These are phyloP conservation scores for Nakaseomyces delphensis DNA, from an alignment of 1,139 yeast species.

Conservation along the genomic window DNA sequence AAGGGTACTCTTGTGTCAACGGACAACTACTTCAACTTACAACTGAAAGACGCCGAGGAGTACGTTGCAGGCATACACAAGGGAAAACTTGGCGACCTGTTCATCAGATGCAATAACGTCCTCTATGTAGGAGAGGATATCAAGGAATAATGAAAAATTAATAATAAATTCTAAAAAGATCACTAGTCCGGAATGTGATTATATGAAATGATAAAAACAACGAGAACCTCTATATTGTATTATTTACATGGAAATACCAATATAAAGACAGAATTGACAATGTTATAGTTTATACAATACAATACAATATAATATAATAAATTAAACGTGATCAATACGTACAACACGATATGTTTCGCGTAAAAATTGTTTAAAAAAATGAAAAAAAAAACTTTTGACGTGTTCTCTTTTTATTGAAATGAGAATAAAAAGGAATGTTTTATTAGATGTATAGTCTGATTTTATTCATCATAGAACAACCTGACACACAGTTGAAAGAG, in stretches of 20 bases:
- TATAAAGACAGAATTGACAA: no score
- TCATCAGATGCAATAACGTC: conserved; percentile 78
- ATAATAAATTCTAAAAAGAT: neutral
- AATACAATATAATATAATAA: neutral
- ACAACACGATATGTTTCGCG: neutral
- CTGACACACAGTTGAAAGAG: neutral
- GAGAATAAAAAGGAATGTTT: neutral
- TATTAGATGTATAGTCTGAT: no score
- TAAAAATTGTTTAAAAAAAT: no score
- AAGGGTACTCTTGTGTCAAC: conserved; percentile 70
- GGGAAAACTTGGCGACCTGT: conserved; percentile 68
- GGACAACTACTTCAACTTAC: conserved; percentile 89
- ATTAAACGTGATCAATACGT: neutral
- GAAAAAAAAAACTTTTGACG: no score
- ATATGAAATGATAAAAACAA: neutral
- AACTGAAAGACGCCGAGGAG: conserved; percentile 64
- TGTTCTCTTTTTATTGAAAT: neutral
- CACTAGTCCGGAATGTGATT: neutral
- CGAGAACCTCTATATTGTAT: neutral
- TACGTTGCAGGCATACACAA: conserved; percentile 43
- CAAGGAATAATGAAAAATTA: neutral
- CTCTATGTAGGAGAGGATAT: conserved; percentile 44
- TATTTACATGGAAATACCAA: no score
- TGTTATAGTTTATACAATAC: neutral
- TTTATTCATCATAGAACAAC: no score